These are phyloP conservation scores for Fraxinus ornus DNA, from an alignment of 305 asterid genomes.

Conservation along the genomic window DNA sequence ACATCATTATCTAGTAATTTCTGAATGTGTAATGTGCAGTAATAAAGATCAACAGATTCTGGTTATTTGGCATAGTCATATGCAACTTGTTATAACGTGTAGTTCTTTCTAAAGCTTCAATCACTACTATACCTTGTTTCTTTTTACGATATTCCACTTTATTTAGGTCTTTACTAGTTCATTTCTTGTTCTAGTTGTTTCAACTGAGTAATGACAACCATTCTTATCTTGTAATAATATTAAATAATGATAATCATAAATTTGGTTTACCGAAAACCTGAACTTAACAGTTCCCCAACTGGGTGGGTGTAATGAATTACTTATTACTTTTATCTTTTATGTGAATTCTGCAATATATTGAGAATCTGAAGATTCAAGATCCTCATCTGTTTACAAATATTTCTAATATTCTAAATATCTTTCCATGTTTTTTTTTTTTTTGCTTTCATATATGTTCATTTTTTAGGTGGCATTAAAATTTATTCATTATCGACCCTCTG, in stretches of 20 bases:
- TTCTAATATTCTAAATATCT: not conserved
- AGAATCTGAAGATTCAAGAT: slow-evolving; percentile 13
- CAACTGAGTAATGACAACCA: not conserved
- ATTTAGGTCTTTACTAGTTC: slow-evolving; percentile 1
- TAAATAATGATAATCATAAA: not conserved
- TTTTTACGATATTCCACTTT: not conserved
- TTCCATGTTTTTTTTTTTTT: not conserved
- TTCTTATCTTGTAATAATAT: slow-evolving; percentile 8
- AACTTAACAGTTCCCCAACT: slow-evolving; percentile 3
- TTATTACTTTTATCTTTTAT: not conserved
- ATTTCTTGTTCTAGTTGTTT: not conserved
- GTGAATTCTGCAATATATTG: not conserved
- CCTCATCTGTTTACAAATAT: not conserved
- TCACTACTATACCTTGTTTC: not conserved
- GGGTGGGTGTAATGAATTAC: slow-evolving; percentile 10
- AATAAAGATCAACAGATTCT: not conserved
- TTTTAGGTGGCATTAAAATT: slow-evolving; percentile 8
- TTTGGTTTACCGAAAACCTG: not conserved
- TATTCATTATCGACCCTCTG: slow-evolving; percentile 16
- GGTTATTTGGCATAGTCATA: not conserved
- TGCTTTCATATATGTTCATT: slow-evolving; percentile 19
- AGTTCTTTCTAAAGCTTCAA: not conserved
- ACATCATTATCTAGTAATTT: not conserved
- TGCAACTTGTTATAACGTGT: not conserved
- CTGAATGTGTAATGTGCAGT: not conserved